phyloP scores from a whole-genome alignment of 2,329 filamentous ascomycete species.

The Torrubiellomyces zombiae region DNA sequence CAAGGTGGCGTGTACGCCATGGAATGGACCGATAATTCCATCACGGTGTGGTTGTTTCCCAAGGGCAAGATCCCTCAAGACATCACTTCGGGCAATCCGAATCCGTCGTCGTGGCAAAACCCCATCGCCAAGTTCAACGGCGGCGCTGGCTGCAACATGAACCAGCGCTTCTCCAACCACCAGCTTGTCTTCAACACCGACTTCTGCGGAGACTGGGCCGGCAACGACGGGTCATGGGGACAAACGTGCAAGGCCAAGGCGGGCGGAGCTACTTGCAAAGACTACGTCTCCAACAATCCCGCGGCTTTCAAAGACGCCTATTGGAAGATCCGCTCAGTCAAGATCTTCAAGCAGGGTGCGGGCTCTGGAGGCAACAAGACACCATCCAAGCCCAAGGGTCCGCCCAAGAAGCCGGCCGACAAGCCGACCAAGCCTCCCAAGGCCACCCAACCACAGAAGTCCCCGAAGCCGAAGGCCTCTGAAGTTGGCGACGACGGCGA shows the following conservation, averaged over 20 bases:
- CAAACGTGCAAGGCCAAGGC: slow-evolving; percentile 38
- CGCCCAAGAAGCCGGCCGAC: slow-evolving; percentile 4
- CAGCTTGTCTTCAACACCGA: slow-evolving; percentile 68
- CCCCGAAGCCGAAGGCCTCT: background rate
- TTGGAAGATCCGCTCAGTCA: slow-evolving; percentile 60
- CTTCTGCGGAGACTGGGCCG: slow-evolving; percentile 82
- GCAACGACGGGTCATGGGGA: slow-evolving; percentile 39
- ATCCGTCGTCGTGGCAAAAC: slow-evolving; percentile 50
- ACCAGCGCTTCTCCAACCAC: slow-evolving; percentile 51
- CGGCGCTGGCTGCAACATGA: slow-evolving; percentile 53
- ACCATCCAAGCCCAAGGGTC: too few species aligned
- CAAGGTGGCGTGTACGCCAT: slow-evolving; percentile 58
- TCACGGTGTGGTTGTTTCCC: slow-evolving; percentile 72
- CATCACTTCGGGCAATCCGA: slow-evolving; percentile 39
- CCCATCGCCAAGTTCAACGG: slow-evolving; percentile 54
- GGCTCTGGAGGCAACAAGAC: background rate
- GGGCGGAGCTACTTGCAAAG: slow-evolving; percentile 47
- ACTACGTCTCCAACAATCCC: slow-evolving; percentile 58
- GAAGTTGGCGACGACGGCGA: background rate
- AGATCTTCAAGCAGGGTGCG: slow-evolving; percentile 31
- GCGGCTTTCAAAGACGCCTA: slow-evolving; percentile 54
- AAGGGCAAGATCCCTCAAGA: slow-evolving; percentile 47
- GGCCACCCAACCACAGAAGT: background rate
- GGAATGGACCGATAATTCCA: slow-evolving; percentile 57
- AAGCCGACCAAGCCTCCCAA: background rate